Percentiles rank a stretch among this genome's conserved stretches.
phyloP scores from a whole-genome alignment of 1,139 yeast genomes.

The Saccharomyces hybrid region DNA sequence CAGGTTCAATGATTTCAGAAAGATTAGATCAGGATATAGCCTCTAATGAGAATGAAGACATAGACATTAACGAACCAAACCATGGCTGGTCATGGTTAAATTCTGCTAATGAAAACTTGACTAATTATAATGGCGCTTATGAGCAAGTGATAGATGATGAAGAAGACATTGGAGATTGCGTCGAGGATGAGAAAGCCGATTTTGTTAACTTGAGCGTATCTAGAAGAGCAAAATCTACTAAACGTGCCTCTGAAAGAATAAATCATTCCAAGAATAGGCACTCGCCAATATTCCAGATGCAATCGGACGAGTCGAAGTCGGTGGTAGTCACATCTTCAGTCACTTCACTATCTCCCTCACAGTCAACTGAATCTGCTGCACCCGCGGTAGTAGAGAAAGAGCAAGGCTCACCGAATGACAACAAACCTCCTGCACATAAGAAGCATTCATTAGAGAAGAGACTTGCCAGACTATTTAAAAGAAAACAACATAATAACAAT shows the following conservation, averaged over 20 bases:
- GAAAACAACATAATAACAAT: conserved; percentile 8
- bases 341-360: background rate
- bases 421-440: background rate
- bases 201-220: conserved; percentile 10
- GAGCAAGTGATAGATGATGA: background rate
- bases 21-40: conserved; percentile 1
- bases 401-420: background rate
- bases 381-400: conserved; percentile 1
- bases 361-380: background rate
- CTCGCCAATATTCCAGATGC: conserved; percentile 10
- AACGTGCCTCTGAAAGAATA: conserved; percentile 10
- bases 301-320: background rate
- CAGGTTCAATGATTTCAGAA: conserved; percentile 2
- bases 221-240: conserved; percentile 6
- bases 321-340: background rate
- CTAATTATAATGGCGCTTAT: background rate
- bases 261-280: conserved; percentile 26
- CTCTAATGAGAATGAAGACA: background rate
- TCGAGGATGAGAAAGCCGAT: conserved; percentile 5
- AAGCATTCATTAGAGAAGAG: conserved; percentile 20
- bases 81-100: conserved; percentile 11
- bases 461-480: conserved; percentile 23
- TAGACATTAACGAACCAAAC: conserved; percentile 1
- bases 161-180: background rate
- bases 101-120: background rate